Conservation (phyloP, 345 rosid genomes). For the Murraya koenigii region DNA sequence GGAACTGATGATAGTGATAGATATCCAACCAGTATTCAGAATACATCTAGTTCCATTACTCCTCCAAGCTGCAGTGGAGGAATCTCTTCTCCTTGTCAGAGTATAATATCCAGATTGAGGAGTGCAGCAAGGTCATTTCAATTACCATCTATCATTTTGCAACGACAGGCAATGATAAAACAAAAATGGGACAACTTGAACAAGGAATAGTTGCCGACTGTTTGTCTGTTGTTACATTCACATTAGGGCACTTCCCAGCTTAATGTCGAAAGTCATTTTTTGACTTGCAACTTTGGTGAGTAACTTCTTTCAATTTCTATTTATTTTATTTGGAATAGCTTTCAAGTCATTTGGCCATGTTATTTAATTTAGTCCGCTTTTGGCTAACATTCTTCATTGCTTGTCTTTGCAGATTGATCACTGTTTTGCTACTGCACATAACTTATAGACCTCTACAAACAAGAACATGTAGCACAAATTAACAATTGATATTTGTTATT, state of each 20-base stretch:
- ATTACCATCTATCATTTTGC: conserved; percentile 49
- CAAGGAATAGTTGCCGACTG: no score
- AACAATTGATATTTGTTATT: no score
- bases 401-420: background rate
- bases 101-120: conserved; percentile 38
- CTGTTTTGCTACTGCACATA: background rate
- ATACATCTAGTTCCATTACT: conserved; percentile 6
- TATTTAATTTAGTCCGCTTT: background rate
- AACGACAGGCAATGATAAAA: no score
- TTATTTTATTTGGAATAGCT: no score
- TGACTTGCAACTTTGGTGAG: background rate
- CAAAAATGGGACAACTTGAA: no score
- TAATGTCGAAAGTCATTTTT: background rate
- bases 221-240: background rate
- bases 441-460: no score
- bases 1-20: background rate
- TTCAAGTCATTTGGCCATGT: no score
- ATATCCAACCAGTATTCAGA: background rate
- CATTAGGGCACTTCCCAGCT: background rate
- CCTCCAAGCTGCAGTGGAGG: background rate
- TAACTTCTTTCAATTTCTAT: background rate
- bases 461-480: no score
- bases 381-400: background rate
- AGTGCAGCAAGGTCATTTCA: conserved; percentile 41
- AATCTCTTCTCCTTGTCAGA: conserved; percentile 12